Base-by-base conservation (phyloP, 768 basidiomycete species). In the Podaxis sp. region DNA sequence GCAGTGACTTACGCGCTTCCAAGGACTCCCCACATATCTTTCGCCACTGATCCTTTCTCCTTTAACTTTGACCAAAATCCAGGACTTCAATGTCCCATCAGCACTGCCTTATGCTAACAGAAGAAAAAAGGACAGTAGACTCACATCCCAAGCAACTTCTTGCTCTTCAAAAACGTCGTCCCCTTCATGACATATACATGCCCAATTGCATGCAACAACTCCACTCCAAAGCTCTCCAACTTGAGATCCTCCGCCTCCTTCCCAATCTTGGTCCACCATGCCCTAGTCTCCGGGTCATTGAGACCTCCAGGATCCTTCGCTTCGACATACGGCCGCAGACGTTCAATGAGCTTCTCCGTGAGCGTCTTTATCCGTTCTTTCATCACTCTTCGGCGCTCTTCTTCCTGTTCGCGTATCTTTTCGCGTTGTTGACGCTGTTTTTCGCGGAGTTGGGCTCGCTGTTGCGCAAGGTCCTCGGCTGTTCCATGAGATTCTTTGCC, bases 11-110 rank as follows among this genome's bases (percentile, higher is more conserved):
- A 95, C 88, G 96, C 96, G 81, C 93, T 95, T 38, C 94, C 93
- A 64, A 99, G 90, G 64, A 99, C 90, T 15, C 95, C 95, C 91
- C 94, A 99, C 0, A 95, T 92, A 67, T 99, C 97, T 75, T 99
- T 99, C 28, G 95, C 90, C 57, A 96, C 81, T 0, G 91, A 75
- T 4, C 94, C 95, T 74, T 95, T 96, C 76, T 99, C 97, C 76
- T 96, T 99, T 69, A 99, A 74, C 37, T 91, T 85, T 36, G 95
- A 92, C 78, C 93, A 95, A 79, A 97, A 96, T 17, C 95, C 96
- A 6, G 90, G 89, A 62, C 89, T 90, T 62, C 5, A 56, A n/a
- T 65, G 5, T 4, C 49, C 24, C 44, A 49, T 60, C 24, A 61
- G 40, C 58, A 51, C 49, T 26, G 49, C 55, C 63, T 15, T 52